These are phyloP conservation scores for Trypanosoma rangeli DNA, from an alignment of 208 protist species.

Conservation along the genomic window DNA sequence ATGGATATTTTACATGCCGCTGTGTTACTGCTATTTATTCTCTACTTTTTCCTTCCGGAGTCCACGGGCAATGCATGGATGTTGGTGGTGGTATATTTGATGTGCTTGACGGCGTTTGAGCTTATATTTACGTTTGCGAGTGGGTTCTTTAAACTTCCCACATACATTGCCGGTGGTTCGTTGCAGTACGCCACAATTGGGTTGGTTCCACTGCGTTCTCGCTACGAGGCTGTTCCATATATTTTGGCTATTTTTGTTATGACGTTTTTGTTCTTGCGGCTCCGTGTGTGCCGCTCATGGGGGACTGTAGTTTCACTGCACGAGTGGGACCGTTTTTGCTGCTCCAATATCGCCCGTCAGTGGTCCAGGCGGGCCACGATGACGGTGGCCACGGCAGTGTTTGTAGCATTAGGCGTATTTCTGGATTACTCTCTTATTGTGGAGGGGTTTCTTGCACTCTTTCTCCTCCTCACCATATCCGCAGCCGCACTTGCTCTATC, in stretches of 20 bases:
- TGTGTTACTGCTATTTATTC: constrained; percentile 16
- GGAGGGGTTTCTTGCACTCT: constrained; percentile 27
- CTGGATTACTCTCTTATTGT: constrained; percentile 24
- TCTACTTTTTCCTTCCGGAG: constrained; percentile 20
- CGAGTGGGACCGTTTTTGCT: constrained; percentile 27
- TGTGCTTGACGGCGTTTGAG: constrained; percentile 25
- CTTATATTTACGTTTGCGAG: constrained; percentile 31
- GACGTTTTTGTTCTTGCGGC: constrained; percentile 9
- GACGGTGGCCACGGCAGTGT: constrained; percentile 18
- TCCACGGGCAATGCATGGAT: constrained; percentile 11
- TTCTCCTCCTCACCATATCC: constrained; percentile 18
- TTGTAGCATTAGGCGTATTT: constrained; percentile 26
- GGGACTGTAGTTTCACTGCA: constrained; percentile 21
- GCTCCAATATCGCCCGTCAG: neutral
- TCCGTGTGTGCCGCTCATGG: constrained; percentile 19
- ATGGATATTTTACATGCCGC: constrained; percentile 29
- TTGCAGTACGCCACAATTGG: constrained; percentile 25
- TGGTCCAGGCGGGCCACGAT: constrained; percentile 22
- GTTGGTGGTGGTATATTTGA: constrained; percentile 20
- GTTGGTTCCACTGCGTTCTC: constrained; percentile 20
- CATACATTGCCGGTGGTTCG: constrained; percentile 6
- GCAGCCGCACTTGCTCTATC: constrained; percentile 8
- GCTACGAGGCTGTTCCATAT: constrained; percentile 27
- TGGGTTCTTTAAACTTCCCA: constrained; percentile 18
- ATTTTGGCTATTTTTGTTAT: constrained; percentile 25